phyloP scores from a whole-genome alignment of 495 filamentous ascomycete genomes.

The Xylaria venustula region DNA sequence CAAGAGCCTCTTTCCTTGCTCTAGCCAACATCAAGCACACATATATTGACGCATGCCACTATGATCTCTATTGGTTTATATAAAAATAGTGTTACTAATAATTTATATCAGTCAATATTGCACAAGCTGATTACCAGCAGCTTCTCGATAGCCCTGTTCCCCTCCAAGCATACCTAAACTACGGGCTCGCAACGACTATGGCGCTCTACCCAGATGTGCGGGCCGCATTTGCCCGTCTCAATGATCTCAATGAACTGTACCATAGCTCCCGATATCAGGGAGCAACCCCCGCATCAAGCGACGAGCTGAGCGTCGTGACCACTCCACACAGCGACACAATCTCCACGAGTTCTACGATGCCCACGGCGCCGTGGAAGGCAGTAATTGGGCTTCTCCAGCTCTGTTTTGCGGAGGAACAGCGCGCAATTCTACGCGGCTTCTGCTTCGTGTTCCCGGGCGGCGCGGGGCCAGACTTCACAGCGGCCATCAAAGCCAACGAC shows the following conservation, averaged over 20 bases:
- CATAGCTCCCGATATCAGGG: not conserved
- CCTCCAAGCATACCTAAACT: conserved; percentile 18
- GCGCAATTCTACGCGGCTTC: conserved; percentile 24
- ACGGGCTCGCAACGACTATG: conserved; percentile 17
- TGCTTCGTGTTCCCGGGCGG: conserved; percentile 22
- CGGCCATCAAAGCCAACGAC: conserved; percentile 24
- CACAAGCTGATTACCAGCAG: conserved; percentile 21
- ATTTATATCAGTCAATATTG: conserved; percentile 16
- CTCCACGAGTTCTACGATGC: conserved; percentile 6
- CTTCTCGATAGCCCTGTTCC: conserved; percentile 29
- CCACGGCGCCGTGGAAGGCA: conserved; percentile 15
- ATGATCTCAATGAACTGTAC: conserved; percentile 20
- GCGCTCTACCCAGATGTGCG: conserved; percentile 20
- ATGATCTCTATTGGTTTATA: not conserved
- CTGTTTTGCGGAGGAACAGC: conserved; percentile 29
- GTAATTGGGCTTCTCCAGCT: conserved; percentile 19
- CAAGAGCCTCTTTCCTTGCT: not conserved
- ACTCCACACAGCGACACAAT: conserved; percentile 4
- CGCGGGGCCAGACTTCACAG: conserved; percentile 26
- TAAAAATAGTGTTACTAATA: not conserved
- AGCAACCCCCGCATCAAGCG: conserved; percentile 1
- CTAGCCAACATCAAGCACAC: too few relatives aligned
- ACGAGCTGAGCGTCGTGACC: conserved; percentile 3
- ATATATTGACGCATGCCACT: not conserved
- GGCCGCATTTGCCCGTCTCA: conserved; percentile 22